Evolutionary conservation across 2,329 filamentous ascomycete species (phyloP).

Genomic region (Pseudogymnoascus sp.): DNA sequence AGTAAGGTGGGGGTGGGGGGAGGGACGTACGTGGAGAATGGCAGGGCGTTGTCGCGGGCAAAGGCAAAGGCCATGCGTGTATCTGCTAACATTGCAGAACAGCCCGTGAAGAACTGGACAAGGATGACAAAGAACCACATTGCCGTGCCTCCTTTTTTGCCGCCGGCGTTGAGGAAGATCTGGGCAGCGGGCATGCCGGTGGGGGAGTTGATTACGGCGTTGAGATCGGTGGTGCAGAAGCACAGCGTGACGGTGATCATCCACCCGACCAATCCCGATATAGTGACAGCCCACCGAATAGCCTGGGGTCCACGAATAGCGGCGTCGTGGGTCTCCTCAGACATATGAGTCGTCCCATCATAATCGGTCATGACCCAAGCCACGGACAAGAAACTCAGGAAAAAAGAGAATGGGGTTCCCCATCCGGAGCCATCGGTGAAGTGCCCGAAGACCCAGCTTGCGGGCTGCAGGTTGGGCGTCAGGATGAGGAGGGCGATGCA

Average conservation of each 20-base stretch:
- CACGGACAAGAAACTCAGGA: conserved; percentile 50
- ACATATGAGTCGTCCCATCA: conserved; percentile 62
- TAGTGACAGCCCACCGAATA: conserved; percentile 52
- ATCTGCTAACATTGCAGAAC: conserved; percentile 58
- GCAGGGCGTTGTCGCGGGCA: conserved; percentile 53
- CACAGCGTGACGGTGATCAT: conserved; percentile 57
- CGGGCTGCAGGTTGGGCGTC: conserved; percentile 53
- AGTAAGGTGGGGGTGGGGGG: not conserved
- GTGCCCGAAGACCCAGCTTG: conserved; percentile 55
- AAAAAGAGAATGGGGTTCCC: conserved; percentile 56
- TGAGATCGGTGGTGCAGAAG: conserved; percentile 55
- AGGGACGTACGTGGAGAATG: conserved; percentile 46
- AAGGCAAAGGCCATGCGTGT: conserved; percentile 58
- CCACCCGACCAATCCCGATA: conserved; percentile 56
- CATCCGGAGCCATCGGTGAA: conserved; percentile 58
- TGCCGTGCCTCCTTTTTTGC: conserved; percentile 47
- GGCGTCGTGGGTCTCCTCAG: conserved; percentile 60
- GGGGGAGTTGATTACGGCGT: conserved; percentile 48
- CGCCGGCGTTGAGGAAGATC: conserved; percentile 55
- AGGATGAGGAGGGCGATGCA: conserved; percentile 52
- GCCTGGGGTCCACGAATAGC: conserved; percentile 54
- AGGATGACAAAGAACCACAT: conserved; percentile 60
- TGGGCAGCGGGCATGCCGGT: conserved; percentile 56
- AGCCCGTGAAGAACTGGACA: conserved; percentile 60
- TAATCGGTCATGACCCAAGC: conserved; percentile 65